phyloP scores from a whole-genome alignment of 2,329 filamentous ascomycete species.

The Rutstroemia sp. region DNA sequence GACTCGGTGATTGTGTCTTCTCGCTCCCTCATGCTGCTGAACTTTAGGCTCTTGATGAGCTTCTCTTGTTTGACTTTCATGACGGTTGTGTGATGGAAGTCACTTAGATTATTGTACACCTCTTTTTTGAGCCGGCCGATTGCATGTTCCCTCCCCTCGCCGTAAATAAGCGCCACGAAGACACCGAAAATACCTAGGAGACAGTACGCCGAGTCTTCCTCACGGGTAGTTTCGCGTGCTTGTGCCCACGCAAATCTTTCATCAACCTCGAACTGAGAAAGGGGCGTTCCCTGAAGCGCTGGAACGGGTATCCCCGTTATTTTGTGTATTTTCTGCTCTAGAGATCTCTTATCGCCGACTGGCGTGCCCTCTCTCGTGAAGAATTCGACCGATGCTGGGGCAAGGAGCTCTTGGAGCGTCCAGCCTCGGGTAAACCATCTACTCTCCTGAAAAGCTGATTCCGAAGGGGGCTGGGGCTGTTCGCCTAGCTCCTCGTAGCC shows the following conservation, averaged over 20 bases:
- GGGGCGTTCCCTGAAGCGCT: background rate
- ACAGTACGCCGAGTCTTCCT: background rate
- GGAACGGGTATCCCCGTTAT: background rate
- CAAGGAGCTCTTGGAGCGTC: background rate
- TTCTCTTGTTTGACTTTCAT: too few species aligned
- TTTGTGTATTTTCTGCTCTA: background rate
- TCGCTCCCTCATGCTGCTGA: too few species aligned
- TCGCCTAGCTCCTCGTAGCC: background rate
- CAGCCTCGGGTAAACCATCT: background rate
- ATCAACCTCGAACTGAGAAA: background rate
- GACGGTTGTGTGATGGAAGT: too few species aligned
- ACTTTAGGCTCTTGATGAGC: too few species aligned
- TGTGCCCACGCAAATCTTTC: background rate
- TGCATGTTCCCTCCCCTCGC: background rate
- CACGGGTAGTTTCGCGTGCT: background rate
- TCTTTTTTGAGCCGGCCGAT: background rate
- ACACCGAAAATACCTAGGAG: background rate
- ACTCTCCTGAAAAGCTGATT: background rate
- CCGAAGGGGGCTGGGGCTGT: background rate
- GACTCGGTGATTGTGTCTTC: too few species aligned
- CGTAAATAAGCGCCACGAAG: background rate
- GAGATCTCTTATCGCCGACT: background rate
- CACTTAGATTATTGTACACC: too few species aligned
- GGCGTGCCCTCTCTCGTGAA: background rate
- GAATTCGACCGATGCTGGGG: background rate